Base-by-base conservation (phyloP, 768 basidiomycete species). In the Collybia mongolica region DNA sequence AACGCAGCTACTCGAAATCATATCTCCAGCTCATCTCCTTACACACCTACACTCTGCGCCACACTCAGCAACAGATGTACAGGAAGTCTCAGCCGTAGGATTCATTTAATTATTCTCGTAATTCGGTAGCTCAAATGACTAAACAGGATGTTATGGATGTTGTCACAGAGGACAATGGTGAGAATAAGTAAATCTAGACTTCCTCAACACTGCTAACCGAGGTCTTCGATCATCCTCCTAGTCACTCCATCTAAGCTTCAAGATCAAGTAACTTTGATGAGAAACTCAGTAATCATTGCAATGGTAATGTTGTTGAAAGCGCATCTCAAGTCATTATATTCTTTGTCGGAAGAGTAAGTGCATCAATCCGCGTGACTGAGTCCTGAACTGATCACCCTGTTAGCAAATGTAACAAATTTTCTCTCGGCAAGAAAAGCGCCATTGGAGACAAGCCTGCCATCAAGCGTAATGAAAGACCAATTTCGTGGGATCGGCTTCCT, bases 371-470 rank as follows among this genome's bases (percentile, higher is more conserved):
- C 22, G 9, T 19, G 2, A 12, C 23, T 46, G 38, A 7, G 36
- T 44, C 14, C 5, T 17, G 12, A 26, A 19, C 54, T 38, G 57
- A 48, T 24, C 28, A 47, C 3, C 24, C 19, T 42, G 17, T 19
- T 50, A 97, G 94, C 39, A 98, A 97, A 89, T 93, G 93, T 56
- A 75, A 79, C 40, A 98, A 94, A 67, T 97, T 90, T 62, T 78
- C 84, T 3, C 67, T 84, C 4, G 88, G 88, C 17, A 98, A 98
- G 78, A 98, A 98, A 70, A 91, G 84, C 47, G 83, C 90, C 0
- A 65, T 88, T 2, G 95, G 95, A 1, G 96, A 99, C 66, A 90
- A 85, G 61, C 78, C 88, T 12, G 90, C 85, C 4, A 65, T 72
- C 2, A 83, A 81, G 57, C 81, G 82, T 22, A 72, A 84, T 56